phyloP scores from a whole-genome alignment of 495 filamentous ascomycete species.

The Neurospora sp. region DNA sequence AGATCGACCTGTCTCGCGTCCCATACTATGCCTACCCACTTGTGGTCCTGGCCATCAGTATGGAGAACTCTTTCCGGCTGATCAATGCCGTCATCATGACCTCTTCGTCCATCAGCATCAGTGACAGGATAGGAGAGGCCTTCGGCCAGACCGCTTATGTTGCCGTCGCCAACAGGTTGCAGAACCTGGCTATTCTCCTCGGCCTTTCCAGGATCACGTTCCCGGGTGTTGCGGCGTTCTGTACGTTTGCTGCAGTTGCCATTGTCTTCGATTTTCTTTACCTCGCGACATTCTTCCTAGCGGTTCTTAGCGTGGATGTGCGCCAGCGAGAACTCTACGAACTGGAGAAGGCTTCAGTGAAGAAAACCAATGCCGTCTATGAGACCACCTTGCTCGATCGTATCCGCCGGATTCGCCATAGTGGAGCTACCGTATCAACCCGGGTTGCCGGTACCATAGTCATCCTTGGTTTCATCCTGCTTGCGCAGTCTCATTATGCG shows the following conservation, averaged over 20 bases:
- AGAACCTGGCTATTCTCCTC: slow-evolving; percentile 50
- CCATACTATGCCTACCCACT: slow-evolving; percentile 55
- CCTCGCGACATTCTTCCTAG: slow-evolving; percentile 60
- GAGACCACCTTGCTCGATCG: slow-evolving; percentile 39
- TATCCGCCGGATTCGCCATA: slow-evolving; percentile 37
- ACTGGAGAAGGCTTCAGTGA: slow-evolving; percentile 33
- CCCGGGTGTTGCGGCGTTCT: slow-evolving; percentile 55
- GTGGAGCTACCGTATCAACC: slow-evolving; percentile 44
- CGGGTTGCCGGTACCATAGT: slow-evolving; percentile 51
- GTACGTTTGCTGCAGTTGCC: slow-evolving; percentile 57
- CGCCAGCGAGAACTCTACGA: slow-evolving; percentile 53
- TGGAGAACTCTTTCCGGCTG: slow-evolving; percentile 63
- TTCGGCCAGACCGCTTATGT: slow-evolving; percentile 59
- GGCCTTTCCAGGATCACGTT: slow-evolving; percentile 47
- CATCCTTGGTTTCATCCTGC: slow-evolving; percentile 49
- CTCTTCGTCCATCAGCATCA: slow-evolving; percentile 48
- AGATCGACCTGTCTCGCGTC: slow-evolving; percentile 49
- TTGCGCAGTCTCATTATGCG: slow-evolving; percentile 57
- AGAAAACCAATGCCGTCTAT: slow-evolving; percentile 14
- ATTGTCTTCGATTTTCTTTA: slow-evolving; percentile 60
- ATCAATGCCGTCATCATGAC: slow-evolving; percentile 60
- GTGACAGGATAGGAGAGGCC: slow-evolving; percentile 51
- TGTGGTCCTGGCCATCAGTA: slow-evolving; percentile 57
- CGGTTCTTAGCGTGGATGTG: slow-evolving; percentile 65
- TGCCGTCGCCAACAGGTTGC: slow-evolving; percentile 45